Evolutionary conservation across 2,329 filamentous ascomycete species (phyloP), one percentile per base, ranked within the genome.

Genomic region (Pseudonectria foliicola): DNA sequence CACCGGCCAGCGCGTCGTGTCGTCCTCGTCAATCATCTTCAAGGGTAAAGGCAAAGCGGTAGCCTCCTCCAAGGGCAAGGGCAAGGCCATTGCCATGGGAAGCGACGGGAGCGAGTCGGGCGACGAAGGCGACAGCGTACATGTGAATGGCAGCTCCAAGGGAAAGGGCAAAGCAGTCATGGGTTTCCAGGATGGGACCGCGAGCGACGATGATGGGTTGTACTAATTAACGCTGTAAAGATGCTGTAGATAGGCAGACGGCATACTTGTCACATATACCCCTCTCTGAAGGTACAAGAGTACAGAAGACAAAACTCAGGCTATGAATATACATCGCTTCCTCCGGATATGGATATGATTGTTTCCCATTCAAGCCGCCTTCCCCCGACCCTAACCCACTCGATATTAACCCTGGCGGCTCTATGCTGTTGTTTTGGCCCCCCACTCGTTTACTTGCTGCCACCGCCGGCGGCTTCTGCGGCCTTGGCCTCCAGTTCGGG

Each of bases 151-250:
- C 15, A 45, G 45, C 42, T 44, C 52, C n/a, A 75, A 75, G 48
- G 71, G 71, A 7, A 79, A 78, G 54, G 75, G 67, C 2, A 79
- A 76, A 49, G 73, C 65, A 3, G 60, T 67, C 12, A 67, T 66
- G 40, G 60, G 61, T 23, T 75, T 77, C 43, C 63, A 68, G 46
- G 64, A 73, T n/a, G 65, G 67, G 13, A 68, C 62, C n/a, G 71
- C 64, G 13, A 73, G 68, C 43, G 75, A 72, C 40, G 73, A 78
- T 33, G 73, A 77, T 31, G 72, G 63, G 8, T 46, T 78, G 52
- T 78, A 79, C 35, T 77, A 61, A 38, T 11, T 18, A 13, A 34
- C 10, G 12, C 6, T 6, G 29, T 21, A 6, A 15, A 29, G 29
- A 24, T 10, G 29, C 8, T 31, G 14, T 21, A 8, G 11, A 10